Percentiles rank a stretch among this genome's conserved stretches.
Evolutionary conservation across 1,284 basidiomycete species (phyloP).

Genomic region (Pascua guehoae): DNA sequence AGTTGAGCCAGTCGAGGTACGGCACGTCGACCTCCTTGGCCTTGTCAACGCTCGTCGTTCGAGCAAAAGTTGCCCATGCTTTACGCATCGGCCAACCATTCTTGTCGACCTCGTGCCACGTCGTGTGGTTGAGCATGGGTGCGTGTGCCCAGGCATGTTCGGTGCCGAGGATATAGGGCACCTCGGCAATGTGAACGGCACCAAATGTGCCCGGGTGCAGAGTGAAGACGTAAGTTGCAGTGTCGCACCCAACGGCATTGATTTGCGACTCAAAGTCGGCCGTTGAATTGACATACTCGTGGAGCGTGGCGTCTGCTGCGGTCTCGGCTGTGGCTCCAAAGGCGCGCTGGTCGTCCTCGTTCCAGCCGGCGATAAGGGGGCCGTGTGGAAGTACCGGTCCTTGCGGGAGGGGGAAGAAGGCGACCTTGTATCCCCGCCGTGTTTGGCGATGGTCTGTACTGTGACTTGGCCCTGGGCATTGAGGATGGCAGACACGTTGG

Average conservation of each 20-base stretch:
- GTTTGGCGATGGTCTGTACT: neutral
- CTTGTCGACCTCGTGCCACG: neutral
- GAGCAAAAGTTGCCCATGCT: no score
- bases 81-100: neutral
- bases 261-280: no score
- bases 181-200: neutral
- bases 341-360: neutral
- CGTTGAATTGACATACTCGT: constrained; percentile 1
- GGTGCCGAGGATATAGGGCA: neutral
- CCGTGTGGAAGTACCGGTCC: neutral
- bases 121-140: neutral
- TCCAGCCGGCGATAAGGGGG: neutral
- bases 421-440: neutral
- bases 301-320: neutral
- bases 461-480: neutral
- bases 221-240: neutral
- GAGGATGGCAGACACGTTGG: no score
- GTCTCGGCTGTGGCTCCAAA: neutral
- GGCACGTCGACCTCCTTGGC: no score
- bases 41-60: no score
- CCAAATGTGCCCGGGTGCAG: neutral
- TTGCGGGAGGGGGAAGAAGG: neutral
- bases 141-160: no score
- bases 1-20: no score
- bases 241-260: neutral